A percentile compares a stretch with the other conserved stretches of the same genome.
Evolutionary conservation across 495 filamentous ascomycete genomes (phyloP).

Genomic region (Thermothielavioides terrestris): DNA sequence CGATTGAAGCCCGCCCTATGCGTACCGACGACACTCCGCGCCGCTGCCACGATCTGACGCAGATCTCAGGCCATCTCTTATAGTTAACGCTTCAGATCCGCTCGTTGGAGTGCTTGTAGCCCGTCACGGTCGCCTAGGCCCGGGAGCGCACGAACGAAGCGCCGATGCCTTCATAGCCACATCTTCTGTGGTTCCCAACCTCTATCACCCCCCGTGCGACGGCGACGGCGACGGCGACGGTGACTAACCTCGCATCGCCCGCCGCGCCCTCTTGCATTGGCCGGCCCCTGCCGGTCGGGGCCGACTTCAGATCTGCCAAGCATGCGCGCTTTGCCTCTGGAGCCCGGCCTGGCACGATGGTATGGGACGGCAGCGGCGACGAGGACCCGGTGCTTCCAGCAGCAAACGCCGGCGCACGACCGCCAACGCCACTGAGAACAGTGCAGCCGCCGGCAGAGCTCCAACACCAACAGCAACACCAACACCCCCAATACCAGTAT

Average conservation of each 20-base stretch:
- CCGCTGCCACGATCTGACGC: too few relatives aligned
- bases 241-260: neutral
- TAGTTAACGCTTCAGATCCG: too few relatives aligned
- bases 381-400: neutral
- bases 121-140: neutral
- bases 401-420: neutral
- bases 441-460: neutral
- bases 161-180: neutral
- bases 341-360: neutral
- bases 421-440: neutral
- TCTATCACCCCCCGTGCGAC: neutral
- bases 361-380: conserved; percentile 1
- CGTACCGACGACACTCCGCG: too few relatives aligned
- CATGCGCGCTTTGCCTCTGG: neutral
- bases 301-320: conserved; percentile 1
- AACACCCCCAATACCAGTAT: too few relatives aligned
- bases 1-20: neutral
- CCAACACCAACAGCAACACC: neutral
- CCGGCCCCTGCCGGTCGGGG: conserved; percentile 3
- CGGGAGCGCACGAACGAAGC: neutral
- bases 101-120: neutral
- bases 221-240: neutral
- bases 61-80: too few relatives aligned
- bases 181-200: neutral
- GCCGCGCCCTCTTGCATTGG: neutral